These are phyloP conservation scores for Penicillium egyptiacum DNA, from an alignment of 495 filamentous ascomycete genomes.

Conservation along the genomic window DNA sequence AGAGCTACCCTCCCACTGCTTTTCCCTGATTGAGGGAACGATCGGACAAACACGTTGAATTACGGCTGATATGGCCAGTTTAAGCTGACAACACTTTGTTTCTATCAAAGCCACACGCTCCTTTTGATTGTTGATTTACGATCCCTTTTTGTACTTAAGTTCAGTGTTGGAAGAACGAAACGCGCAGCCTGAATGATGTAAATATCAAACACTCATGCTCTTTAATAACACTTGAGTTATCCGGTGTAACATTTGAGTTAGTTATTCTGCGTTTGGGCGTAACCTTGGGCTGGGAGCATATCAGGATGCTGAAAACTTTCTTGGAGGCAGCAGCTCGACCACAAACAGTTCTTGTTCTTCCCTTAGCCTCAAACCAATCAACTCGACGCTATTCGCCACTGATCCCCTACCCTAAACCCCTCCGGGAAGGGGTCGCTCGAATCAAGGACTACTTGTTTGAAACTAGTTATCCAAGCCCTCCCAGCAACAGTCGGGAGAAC, in stretches of 20 bases:
- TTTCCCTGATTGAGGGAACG: slow-evolving; percentile 28
- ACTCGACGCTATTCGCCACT: slow-evolving; percentile 27
- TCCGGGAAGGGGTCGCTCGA: slow-evolving; percentile 34
- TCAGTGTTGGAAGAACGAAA: background rate
- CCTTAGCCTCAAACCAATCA: background rate
- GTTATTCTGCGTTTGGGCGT: background rate
- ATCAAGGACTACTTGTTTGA: slow-evolving; percentile 35
- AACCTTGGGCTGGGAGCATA: background rate
- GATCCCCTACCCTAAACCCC: slow-evolving; percentile 34
- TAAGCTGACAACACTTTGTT: background rate
- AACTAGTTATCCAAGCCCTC: slow-evolving; percentile 37
- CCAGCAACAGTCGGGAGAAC: slow-evolving; percentile 36
- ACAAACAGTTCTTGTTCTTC: background rate
- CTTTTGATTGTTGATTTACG: background rate
- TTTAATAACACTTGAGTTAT: background rate
- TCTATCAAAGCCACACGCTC: background rate
- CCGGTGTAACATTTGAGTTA: no score
- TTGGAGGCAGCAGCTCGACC: background rate
- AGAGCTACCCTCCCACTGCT: slow-evolving; percentile 51
- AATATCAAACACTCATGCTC: background rate
- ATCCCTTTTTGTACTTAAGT: background rate
- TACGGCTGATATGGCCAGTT: background rate
- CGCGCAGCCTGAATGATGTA: background rate
- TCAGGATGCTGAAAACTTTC: background rate
- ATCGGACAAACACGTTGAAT: background rate